These are phyloP conservation scores for Bolboschoenoplectus hybrid DNA, from an alignment of 202 grass and related monocot species.

Conservation along the genomic window DNA sequence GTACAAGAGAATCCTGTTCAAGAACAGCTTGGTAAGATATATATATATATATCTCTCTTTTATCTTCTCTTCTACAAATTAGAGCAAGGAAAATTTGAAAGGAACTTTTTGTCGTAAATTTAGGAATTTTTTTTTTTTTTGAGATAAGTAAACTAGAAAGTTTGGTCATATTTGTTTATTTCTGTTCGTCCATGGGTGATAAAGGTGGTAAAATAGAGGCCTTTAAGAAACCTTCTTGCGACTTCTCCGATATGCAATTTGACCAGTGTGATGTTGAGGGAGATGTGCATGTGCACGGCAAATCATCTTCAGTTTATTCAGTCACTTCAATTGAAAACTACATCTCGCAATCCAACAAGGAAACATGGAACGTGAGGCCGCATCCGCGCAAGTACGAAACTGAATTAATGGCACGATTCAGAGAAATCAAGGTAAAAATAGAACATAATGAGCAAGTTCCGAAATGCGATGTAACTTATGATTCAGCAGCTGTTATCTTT, in stretches of 20 bases:
- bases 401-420: conserved; percentile 12
- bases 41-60: neutral
- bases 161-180: neutral
- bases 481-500: conserved; percentile 69
- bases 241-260: conserved; percentile 1
- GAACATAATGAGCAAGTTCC: conserved; percentile 29
- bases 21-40: neutral
- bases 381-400: conserved; percentile 21
- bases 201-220: neutral
- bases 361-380: conserved; percentile 32
- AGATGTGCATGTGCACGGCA: conserved; percentile 23
- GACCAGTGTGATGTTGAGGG: conserved; percentile 31
- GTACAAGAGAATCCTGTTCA: neutral
- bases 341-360: neutral
- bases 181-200: neutral
- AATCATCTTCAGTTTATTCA: conserved; percentile 24
- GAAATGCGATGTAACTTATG: conserved; percentile 61
- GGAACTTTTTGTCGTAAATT: no score
- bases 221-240: conserved; percentile 34
- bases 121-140: neutral
- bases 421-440: conserved; percentile 22
- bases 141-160: neutral
- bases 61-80: neutral
- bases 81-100: neutral
- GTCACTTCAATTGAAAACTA: conserved; percentile 12